Evolutionary conservation across 1,139 yeast genomes (phyloP).

Genomic region (Saccharomyces hybrid): DNA sequence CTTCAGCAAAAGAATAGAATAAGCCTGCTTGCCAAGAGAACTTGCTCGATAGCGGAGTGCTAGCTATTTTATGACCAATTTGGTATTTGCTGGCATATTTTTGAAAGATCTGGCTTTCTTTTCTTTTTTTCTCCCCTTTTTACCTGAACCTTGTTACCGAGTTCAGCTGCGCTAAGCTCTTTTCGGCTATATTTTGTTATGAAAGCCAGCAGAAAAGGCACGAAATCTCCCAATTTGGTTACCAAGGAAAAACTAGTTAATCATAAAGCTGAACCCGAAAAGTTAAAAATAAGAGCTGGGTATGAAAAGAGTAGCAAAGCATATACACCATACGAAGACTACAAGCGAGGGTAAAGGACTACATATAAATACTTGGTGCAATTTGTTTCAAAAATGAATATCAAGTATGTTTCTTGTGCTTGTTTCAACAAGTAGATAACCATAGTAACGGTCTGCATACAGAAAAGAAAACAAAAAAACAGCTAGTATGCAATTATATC

Average conservation of each 20-base stretch:
- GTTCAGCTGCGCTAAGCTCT: not conserved
- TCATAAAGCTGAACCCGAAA: not conserved
- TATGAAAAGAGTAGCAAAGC: not conserved
- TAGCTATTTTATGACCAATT: not conserved
- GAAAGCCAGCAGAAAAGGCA: not conserved
- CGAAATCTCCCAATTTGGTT: not conserved
- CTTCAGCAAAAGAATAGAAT: not conserved
- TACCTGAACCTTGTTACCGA: not conserved
- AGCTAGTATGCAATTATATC: conserved; percentile 1
- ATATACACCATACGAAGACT: not conserved
- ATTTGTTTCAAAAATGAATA: not conserved
- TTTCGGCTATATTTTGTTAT: not conserved
- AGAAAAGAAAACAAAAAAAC: not conserved
- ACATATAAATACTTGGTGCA: not conserved
- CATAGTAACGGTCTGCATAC: not conserved
- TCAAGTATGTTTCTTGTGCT: not conserved
- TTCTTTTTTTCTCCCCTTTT: not conserved
- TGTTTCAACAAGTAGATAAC: not conserved
- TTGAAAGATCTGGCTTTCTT: not conserved
- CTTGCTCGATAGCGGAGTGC: not conserved
- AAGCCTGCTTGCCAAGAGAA: not conserved
- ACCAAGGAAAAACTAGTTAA: not conserved
- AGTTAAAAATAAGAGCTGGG: not conserved
- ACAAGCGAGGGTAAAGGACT: not conserved
- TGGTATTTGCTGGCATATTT: not conserved